phyloP scores from a whole-genome alignment of 208 protist species.

The Trypanosoma lewisi region DNA sequence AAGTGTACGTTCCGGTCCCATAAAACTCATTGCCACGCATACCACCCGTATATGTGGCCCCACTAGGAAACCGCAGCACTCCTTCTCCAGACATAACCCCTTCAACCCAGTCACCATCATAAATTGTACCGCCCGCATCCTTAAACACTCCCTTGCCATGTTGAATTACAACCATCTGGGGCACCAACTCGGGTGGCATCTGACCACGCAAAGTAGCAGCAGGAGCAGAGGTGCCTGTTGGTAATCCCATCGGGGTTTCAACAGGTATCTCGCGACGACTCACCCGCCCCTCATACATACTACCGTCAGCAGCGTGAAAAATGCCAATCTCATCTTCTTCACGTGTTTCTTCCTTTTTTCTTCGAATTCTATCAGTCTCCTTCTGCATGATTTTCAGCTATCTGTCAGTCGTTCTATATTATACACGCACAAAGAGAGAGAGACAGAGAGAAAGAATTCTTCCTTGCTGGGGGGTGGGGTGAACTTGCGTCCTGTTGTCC shows the following conservation, averaged over 20 bases:
- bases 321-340: conserved; percentile 41
- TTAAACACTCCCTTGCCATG: conserved; percentile 41
- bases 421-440: no score
- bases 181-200: conserved; percentile 5
- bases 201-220: not conserved
- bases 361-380: conserved; percentile 29
- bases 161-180: conserved; percentile 24
- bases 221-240: not conserved
- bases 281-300: conserved; percentile 55
- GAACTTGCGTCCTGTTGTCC: no score
- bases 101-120: conserved; percentile 84
- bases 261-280: conserved; percentile 14
- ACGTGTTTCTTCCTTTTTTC: conserved; percentile 66
- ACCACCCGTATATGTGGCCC: conserved; percentile 48
- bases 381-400: conserved; percentile 13
- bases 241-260: conserved; percentile 6
- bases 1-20: conserved; percentile 74
- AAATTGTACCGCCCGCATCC: conserved; percentile 61
- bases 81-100: conserved; percentile 69
- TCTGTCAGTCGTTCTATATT: no score
- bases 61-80: conserved; percentile 53
- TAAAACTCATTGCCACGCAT: conserved; percentile 63
- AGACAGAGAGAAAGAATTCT: not conserved
- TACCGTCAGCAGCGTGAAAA: conserved; percentile 70
- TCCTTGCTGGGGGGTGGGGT: no score